Percentiles rank a stretch among this genome's conserved stretches.
Conservation (phyloP, 1,284 basidiomycete species). For the Ustanciosporium gigantosporum region DNA sequence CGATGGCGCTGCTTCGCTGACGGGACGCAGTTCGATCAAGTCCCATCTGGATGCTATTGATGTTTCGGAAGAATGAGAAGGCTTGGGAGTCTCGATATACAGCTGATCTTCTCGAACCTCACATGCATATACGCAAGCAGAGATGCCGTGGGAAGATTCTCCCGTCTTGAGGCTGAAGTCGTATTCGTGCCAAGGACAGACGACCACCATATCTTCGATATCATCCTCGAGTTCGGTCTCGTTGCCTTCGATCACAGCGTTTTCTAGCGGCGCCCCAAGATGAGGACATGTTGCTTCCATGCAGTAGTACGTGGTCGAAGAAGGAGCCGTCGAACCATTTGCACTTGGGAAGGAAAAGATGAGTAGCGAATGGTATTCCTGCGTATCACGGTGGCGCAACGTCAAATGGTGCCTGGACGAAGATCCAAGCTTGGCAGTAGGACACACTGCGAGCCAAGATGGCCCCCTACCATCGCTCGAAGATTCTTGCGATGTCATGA, state of each 20-base stretch:
- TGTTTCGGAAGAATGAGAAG: conserved; percentile 4
- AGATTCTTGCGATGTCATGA: too few species aligned
- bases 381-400: conserved; percentile 31
- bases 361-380: conserved; percentile 51
- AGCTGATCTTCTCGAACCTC: conserved; percentile 64
- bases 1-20: conserved; percentile 70
- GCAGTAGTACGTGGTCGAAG: conserved; percentile 65
- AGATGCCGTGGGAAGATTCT: conserved; percentile 75
- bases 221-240: conserved; percentile 65
- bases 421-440: conserved; percentile 14
- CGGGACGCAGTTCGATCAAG: conserved; percentile 74
- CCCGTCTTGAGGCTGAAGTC: conserved; percentile 75
- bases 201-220: conserved; percentile 62
- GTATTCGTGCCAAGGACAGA: conserved; percentile 77
- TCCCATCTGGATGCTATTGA: conserved; percentile 66
- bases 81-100: conserved; percentile 41
- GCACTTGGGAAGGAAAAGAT: conserved; percentile 44
- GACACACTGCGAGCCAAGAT: conserved; percentile 17
- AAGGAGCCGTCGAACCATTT: conserved; percentile 1
- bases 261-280: conserved; percentile 78
- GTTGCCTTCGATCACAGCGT: conserved; percentile 69
- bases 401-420: conserved; percentile 53
- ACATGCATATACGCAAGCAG: conserved; percentile 76
- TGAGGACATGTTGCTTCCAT: conserved; percentile 86
- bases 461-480: too few species aligned